A percentile compares a stretch with the other conserved stretches of the same genome.
Conservation (phyloP, 75 land plant genomes). For the Chamaecyparis obtusa region DNA sequence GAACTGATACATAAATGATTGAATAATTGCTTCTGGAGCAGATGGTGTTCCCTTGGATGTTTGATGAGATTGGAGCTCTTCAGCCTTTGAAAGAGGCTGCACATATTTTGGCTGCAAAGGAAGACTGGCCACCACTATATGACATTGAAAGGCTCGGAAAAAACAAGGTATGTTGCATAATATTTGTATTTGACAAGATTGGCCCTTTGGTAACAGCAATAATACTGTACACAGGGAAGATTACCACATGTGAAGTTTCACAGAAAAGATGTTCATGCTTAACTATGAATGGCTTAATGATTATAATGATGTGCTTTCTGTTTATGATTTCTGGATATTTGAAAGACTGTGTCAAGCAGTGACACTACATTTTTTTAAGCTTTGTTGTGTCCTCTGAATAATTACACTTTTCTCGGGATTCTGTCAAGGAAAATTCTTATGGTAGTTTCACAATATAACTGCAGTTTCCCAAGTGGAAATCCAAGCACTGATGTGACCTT, state of each 20-base stretch:
- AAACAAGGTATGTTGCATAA: constrained; percentile 61
- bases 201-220: neutral
- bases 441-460: neutral
- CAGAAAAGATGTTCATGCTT: neutral
- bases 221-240: neutral
- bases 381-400: neutral
- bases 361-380: neutral
- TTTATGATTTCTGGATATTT: neutral
- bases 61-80: constrained; percentile 80
- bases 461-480: neutral
- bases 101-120: constrained; percentile 71
- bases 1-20: constrained; percentile 5
- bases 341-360: neutral
- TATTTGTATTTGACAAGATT: neutral
- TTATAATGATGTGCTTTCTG: neutral
- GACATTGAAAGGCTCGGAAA: constrained; percentile 43
- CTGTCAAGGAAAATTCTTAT: neutral
- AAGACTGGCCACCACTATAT: constrained; percentile 90
- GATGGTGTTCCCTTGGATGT: constrained; percentile 99
- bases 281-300: neutral
- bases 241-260: neutral
- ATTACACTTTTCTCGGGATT: neutral
- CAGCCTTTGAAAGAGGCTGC: constrained; percentile 85
- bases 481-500: neutral
- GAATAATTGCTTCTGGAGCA: constrained; percentile 19